These are phyloP conservation scores for Pleomassaria siparia DNA, from an alignment of 2,329 filamentous ascomycete species.

Conservation along the genomic window DNA sequence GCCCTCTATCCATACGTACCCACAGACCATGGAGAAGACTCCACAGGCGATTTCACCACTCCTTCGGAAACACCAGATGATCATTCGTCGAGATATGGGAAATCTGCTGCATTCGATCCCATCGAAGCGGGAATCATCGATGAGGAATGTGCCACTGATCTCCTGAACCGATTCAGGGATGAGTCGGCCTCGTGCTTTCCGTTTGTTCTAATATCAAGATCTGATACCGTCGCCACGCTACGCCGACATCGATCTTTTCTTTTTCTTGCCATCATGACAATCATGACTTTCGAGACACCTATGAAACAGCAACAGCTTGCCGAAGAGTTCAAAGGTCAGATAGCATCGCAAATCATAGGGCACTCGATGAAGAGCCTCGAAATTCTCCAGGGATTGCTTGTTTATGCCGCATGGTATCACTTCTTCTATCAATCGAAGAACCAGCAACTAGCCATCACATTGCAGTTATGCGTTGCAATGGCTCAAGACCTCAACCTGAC, in stretches of 20 bases:
- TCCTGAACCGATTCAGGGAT: conserved; percentile 19
- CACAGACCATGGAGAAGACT: not conserved
- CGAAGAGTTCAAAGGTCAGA: conserved; percentile 27
- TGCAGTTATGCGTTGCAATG: conserved; percentile 42
- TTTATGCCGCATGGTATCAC: conserved; percentile 44
- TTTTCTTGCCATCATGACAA: conserved; percentile 37
- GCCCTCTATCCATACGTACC: not conserved
- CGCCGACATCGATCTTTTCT: conserved; percentile 35
- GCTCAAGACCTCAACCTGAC: conserved; percentile 36
- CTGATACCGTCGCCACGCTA: conserved; percentile 11
- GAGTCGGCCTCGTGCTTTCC: conserved; percentile 22
- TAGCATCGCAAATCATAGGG: conserved; percentile 35
- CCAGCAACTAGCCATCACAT: conserved; percentile 34
- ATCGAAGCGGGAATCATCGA: conserved; percentile 19
- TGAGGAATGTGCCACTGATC: conserved; percentile 10
- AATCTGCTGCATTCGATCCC: conserved; percentile 17
- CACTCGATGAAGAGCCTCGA: conserved; percentile 41
- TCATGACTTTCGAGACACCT: conserved; percentile 23
- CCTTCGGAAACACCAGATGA: not conserved
- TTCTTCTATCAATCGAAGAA: conserved; percentile 28
- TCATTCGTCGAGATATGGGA: not conserved
- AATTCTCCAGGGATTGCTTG: conserved; percentile 43
- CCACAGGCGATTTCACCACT: not conserved
- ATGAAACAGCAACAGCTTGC: conserved; percentile 27
- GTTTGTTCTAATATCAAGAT: conserved; percentile 22